Evolutionary conservation across 305 asterid species (phyloP).

Genomic region (Solanum aculeatissimum): DNA sequence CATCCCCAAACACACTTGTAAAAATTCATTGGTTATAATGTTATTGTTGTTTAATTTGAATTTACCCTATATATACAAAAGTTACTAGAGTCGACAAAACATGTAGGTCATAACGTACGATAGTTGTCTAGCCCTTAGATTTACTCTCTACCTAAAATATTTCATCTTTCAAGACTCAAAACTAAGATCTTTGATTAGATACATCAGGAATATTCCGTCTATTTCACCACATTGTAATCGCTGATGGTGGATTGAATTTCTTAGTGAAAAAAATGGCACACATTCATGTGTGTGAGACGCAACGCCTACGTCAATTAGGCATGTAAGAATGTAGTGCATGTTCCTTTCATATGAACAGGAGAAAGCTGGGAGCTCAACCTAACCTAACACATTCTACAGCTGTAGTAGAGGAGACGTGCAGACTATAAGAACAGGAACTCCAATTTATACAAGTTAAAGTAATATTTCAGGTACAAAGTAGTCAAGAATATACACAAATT

Average conservation of each 20-base stretch:
- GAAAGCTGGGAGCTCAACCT: background rate
- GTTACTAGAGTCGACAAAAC: background rate
- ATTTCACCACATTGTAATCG: background rate
- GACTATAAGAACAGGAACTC: background rate
- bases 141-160: background rate
- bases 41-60: background rate
- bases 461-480: background rate
- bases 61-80: background rate
- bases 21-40: background rate
- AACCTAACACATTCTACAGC: background rate
- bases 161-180: background rate
- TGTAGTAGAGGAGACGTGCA: background rate
- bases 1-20: background rate
- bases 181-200: background rate
- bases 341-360: constrained; percentile 8
- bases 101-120: background rate
- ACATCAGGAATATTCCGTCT: fast-evolving
- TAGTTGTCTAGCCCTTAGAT: background rate
- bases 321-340: constrained; percentile 6
- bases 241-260: background rate
- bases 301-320: constrained; percentile 16
- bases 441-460: background rate
- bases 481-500: background rate
- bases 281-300: constrained; percentile 20
- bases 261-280: constrained; percentile 21